Base-by-base conservation (phyloP, 2,329 filamentous ascomycete species). In the Aspergillus uvarum region DNA sequence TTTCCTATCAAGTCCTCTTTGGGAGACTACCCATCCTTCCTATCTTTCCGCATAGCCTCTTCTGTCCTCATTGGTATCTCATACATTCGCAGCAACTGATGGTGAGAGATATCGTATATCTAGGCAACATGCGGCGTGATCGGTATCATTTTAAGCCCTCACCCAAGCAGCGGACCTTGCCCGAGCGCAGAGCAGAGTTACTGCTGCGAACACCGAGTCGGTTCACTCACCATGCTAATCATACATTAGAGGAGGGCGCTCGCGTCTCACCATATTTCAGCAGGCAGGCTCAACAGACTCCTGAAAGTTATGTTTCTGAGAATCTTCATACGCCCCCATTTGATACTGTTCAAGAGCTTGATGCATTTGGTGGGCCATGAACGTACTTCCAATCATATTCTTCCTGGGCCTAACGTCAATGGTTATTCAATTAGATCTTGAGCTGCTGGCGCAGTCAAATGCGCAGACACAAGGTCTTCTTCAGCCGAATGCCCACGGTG, bases 331-430 rank as follows among this genome's bases (percentile, higher is more conserved):
- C 58, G 16, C 49, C 10, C 32, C 56, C 42, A 5, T 47, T 14
- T 14, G 66, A 74, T 51, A 65, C 70, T 32, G 71, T 74, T 31
- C 32, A 68, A n/a, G 65, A 71, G 7, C 71, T 83, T 12, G 81
- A 85, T 72, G 76, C 76, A 3, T 84, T 83, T 64, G 81, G 82
- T 84, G n/a, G 5, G 38, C 19, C n/a, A 65, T 65, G 74, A 63
- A 24, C 5, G 19, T 55, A 12, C n/a, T 29, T 5, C 31, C 31
- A 24, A n/a, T 24, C 26, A 24, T 24, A 48, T n/a, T 32, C 3
- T 19, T n/a, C 26, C 10, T 26, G 5, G 16, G 29, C 4, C 19
- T 22, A n/a, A 32, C 22, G 54, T 42, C 12, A 22, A 16, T 42
- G 19, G 59, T 59, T 38, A 65, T 54, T 3, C 8, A 35, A 10